These are phyloP conservation scores for Trichoderma sp. DNA, from an alignment of 2,329 filamentous ascomycete species.

Conservation along the genomic window DNA sequence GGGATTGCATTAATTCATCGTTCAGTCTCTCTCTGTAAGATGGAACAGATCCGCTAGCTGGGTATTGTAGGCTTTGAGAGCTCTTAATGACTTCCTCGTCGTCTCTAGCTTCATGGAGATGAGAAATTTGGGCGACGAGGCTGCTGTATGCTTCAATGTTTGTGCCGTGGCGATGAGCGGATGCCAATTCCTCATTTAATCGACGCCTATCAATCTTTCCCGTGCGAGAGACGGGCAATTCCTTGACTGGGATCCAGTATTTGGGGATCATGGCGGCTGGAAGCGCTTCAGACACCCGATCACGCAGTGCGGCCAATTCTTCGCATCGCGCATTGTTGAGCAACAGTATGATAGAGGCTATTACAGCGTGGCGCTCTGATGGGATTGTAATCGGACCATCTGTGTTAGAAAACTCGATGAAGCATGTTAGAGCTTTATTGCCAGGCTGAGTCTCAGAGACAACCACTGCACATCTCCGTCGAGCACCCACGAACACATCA, in stretches of 20 bases:
- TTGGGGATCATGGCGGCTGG: not conserved
- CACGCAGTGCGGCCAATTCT: not conserved
- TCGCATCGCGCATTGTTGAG: not conserved
- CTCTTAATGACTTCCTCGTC: not conserved
- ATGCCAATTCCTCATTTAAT: not conserved
- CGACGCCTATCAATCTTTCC: not conserved
- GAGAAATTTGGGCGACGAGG: not conserved
- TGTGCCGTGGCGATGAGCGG: not conserved
- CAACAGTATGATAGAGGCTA: not conserved
- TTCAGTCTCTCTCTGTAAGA: not conserved
- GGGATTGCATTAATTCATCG: not conserved
- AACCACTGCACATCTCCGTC: not conserved
- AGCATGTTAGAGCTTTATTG: not conserved
- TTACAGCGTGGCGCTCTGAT: not conserved
- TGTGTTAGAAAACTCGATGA: not conserved
- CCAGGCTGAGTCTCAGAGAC: not conserved
- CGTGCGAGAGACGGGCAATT: not conserved
- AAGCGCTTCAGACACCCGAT: not conserved
- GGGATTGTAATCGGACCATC: not conserved
- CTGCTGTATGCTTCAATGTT: not conserved
- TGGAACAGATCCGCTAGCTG: not conserved
- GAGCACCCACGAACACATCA: not conserved
- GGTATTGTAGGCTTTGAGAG: not conserved
- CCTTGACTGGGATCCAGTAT: not conserved
- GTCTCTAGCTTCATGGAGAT: not conserved